A percentile compares a stretch with the other conserved stretches of the same genome.
Conservation (phyloP, 2,329 filamentous ascomycete genomes). For the Aspergillus puulaauensis region DNA sequence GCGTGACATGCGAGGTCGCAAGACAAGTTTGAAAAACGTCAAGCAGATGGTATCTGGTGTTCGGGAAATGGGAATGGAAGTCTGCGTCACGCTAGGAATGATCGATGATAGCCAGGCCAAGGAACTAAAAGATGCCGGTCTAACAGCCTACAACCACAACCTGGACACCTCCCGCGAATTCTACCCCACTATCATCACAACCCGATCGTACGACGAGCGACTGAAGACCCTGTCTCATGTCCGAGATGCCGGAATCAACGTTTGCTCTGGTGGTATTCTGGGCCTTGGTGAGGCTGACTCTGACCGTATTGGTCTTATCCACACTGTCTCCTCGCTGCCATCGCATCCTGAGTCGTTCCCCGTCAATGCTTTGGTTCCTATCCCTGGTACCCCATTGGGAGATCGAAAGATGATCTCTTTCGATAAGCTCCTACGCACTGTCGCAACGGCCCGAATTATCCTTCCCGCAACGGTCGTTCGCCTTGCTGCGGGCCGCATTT, state of each 20-base stretch:
- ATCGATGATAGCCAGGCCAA: constrained; percentile 77
- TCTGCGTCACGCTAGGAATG: constrained; percentile 92
- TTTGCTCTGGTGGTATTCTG: constrained; percentile 86
- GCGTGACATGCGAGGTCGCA: constrained; percentile 90
- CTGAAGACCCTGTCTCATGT: constrained; percentile 77
- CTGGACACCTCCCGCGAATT: constrained; percentile 87
- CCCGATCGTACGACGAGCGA: constrained; percentile 82
- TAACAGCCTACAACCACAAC: constrained; percentile 95
- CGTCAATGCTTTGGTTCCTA: constrained; percentile 86
- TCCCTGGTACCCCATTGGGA: constrained; percentile 83
- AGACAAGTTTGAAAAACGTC: constrained; percentile 78
- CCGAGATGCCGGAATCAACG: constrained; percentile 81
- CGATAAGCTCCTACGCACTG: constrained; percentile 74
- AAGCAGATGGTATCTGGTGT: constrained; percentile 84
- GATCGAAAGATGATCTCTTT: constrained; percentile 73
- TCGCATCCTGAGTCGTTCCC: constrained; percentile 86
- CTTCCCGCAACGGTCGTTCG: constrained; percentile 86
- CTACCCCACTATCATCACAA: constrained; percentile 83
- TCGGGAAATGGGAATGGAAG: constrained; percentile 79
- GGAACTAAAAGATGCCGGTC: constrained; percentile 77
- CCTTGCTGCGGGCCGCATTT: constrained; percentile 79
- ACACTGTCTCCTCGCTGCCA: constrained; percentile 79
- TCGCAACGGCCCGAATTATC: constrained; percentile 78
- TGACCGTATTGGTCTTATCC: constrained; percentile 78
- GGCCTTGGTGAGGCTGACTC: constrained; percentile 76